These are phyloP conservation scores for Aspergillus homomorphus DNA, from an alignment of 495 filamentous ascomycete genomes.

Conservation along the genomic window DNA sequence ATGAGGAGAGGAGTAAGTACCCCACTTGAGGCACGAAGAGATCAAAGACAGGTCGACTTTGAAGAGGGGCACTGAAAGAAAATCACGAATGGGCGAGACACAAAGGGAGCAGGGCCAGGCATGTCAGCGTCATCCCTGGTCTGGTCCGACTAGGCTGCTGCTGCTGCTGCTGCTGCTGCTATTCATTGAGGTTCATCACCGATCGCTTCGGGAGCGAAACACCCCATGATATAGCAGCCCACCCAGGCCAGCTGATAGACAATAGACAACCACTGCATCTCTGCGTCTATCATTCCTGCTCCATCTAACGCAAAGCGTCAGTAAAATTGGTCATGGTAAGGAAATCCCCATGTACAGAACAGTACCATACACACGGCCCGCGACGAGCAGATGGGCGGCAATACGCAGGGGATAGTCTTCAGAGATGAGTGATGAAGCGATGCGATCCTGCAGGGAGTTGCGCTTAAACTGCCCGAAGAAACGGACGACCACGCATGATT, in stretches of 20 bases:
- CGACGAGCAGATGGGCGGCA: neutral
- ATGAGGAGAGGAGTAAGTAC: neutral
- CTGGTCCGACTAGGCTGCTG: neutral
- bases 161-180: neutral
- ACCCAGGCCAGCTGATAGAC: no score
- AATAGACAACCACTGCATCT: no score
- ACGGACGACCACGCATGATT: neutral
- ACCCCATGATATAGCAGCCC: slow-evolving; percentile 1
- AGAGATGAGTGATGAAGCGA: neutral
- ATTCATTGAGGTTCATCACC: neutral
- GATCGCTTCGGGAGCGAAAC: neutral
- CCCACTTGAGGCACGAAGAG: neutral
- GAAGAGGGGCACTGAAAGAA: neutral
- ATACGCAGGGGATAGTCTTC: neutral
- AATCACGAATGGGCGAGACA: neutral
- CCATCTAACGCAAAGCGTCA: neutral
- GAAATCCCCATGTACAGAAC: neutral
- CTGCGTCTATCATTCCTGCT: neutral
- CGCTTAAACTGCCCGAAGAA: slow-evolving; percentile 3
- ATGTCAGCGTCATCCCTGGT: neutral
- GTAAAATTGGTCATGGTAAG: neutral
- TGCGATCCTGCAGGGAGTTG: slow-evolving; percentile 1
- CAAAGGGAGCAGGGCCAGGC: neutral
- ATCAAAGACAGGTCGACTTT: neutral
- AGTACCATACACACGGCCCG: neutral